A percentile compares a stretch with the other conserved stretches of the same genome.
These are phyloP conservation scores for Macadamia integrifolia DNA, from an alignment of 164 flowering plant genomes.

Conservation along the genomic window DNA sequence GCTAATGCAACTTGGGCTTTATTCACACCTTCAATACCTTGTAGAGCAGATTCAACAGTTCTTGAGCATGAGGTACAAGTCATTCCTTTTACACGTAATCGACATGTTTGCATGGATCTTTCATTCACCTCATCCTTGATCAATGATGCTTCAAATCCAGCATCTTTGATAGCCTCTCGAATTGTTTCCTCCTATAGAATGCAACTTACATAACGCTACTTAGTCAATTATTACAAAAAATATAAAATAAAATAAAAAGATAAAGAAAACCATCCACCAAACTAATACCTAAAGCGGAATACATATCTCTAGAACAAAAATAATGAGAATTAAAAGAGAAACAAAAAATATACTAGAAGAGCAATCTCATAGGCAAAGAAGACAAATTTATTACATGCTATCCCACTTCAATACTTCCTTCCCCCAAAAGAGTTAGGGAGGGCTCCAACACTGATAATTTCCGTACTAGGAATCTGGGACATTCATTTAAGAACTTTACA, in stretches of 20 bases:
- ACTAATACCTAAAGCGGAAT: not conserved
- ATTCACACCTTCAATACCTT: conserved; percentile 47
- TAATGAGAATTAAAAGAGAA: not conserved
- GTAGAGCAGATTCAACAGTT: conserved; percentile 54
- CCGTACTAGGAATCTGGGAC: too few relatives aligned
- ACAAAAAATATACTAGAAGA: not conserved
- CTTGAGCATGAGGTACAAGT: conserved; percentile 80
- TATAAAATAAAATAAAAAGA: not conserved
- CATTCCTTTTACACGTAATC: conserved; percentile 70
- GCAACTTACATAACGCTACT: not conserved
- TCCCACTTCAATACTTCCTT: not conserved
- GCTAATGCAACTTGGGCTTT: conserved; percentile 74
- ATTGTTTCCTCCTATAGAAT: conserved; percentile 59
- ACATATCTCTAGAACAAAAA: not conserved
- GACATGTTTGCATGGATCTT: conserved; percentile 37
- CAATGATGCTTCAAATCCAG: conserved; percentile 59
- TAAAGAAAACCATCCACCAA: not conserved
- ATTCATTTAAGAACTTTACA: too few relatives aligned
- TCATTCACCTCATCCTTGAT: conserved; percentile 40
- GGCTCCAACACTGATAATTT: too few relatives aligned
- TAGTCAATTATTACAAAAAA: not conserved
- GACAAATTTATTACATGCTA: not conserved
- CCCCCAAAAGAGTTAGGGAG: too few relatives aligned
- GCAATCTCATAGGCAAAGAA: not conserved
- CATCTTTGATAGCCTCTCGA: conserved; percentile 73